Evolutionary conservation across 1,284 basidiomycete genomes (phyloP).

Genomic region (Somion occarium): DNA sequence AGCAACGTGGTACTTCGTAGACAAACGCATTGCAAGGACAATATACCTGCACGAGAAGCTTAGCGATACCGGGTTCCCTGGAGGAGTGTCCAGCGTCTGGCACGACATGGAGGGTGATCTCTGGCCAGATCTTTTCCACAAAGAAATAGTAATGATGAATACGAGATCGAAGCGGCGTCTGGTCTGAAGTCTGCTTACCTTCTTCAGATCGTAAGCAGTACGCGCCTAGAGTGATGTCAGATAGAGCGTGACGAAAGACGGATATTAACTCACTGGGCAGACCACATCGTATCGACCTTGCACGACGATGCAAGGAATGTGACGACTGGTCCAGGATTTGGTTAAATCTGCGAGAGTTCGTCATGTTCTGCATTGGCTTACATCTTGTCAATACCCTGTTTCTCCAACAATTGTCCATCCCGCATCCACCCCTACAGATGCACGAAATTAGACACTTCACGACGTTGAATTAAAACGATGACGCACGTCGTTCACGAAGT

Average conservation of each 20-base stretch:
- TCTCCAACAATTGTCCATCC: constrained; percentile 83
- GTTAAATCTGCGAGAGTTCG: constrained; percentile 3
- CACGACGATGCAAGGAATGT: constrained; percentile 80
- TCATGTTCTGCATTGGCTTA: constrained; percentile 27
- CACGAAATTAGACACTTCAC: neutral
- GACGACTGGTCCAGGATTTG: constrained; percentile 50
- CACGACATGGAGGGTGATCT: constrained; percentile 74
- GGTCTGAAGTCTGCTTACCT: constrained; percentile 27
- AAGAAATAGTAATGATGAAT: neutral
- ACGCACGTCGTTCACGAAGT: constrained; percentile 74
- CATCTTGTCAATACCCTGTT: constrained; percentile 90
- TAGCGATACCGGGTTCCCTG: constrained; percentile 71
- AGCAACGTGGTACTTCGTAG: too few species aligned
- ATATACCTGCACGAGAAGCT: constrained; percentile 68
- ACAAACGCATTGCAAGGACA: too few species aligned
- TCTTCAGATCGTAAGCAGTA: constrained; percentile 77
- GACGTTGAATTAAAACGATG: neutral
- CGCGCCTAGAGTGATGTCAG: constrained; percentile 44
- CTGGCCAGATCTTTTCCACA: constrained; percentile 79
- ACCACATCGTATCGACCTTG: constrained; percentile 87
- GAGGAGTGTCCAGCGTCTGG: constrained; percentile 92
- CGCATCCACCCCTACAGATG: constrained; percentile 74
- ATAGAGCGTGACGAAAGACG: neutral
- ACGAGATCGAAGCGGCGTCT: neutral
- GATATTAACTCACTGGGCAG: constrained; percentile 52